phyloP scores from a whole-genome alignment of 2,329 filamentous ascomycete genomes.

The Colletotrichum spinosum region DNA sequence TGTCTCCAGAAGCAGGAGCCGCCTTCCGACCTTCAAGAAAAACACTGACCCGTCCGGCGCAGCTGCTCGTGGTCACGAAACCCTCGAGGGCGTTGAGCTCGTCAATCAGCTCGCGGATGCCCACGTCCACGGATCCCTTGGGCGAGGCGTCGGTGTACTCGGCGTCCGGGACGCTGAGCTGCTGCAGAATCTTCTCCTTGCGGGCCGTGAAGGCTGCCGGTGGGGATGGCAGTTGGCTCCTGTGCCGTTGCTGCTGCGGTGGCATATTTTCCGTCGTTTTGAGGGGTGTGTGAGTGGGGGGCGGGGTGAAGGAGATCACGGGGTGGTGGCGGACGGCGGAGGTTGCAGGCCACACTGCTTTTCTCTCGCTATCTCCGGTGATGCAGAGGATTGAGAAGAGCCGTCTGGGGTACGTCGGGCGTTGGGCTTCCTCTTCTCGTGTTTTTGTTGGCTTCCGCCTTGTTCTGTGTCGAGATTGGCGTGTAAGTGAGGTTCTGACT shows the following conservation, averaged over 20 bases:
- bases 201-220: slow-evolving; percentile 63
- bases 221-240: slow-evolving; percentile 42
- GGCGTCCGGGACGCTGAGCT: slow-evolving; percentile 74
- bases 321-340: not conserved
- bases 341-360: not conserved
- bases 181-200: slow-evolving; percentile 79
- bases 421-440: not conserved
- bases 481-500: slow-evolving; percentile 32
- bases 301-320: slow-evolving; percentile 2
- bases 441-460: not conserved
- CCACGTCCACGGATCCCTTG: slow-evolving; percentile 86
- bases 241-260: slow-evolving; percentile 6
- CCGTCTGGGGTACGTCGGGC: slow-evolving; percentile 12
- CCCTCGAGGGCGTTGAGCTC: slow-evolving; percentile 81
- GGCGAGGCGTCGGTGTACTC: slow-evolving; percentile 88
- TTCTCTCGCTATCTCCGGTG: not conserved
- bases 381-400: not conserved
- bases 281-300: not conserved
- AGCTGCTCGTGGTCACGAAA: slow-evolving; percentile 93
- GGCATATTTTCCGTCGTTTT: slow-evolving; percentile 16
- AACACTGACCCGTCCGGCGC: slow-evolving; percentile 86
- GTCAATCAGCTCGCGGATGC: slow-evolving; percentile 80
- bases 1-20: not conserved
- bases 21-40: slow-evolving; percentile 82
- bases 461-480: slow-evolving; percentile 6